phyloP scores from a whole-genome alignment of 2,329 filamentous ascomycete genomes.

The Thelonectria blattea region DNA sequence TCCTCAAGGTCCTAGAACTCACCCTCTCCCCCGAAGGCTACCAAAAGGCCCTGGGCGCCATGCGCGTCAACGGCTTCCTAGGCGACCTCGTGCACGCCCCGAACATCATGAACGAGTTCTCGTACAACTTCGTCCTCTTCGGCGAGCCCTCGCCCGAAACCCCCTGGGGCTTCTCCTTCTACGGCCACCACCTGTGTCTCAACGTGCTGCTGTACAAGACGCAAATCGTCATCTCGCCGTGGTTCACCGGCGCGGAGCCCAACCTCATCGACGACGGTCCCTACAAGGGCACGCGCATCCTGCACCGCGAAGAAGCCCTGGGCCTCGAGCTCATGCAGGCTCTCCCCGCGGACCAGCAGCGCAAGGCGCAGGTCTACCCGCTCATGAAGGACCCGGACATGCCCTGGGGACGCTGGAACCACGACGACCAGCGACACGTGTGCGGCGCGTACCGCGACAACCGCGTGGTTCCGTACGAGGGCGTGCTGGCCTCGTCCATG shows the following conservation, averaged over 20 bases:
- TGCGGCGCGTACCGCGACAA: constrained; percentile 83
- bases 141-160: constrained; percentile 61
- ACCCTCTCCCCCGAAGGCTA: constrained; percentile 75
- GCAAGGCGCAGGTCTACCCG: constrained; percentile 62
- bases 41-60: constrained; percentile 70
- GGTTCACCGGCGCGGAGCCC: constrained; percentile 82
- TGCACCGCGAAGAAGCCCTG: constrained; percentile 67
- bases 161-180: constrained; percentile 77
- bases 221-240: constrained; percentile 74
- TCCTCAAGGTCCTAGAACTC: constrained; percentile 61
- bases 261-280: constrained; percentile 73
- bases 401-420: constrained; percentile 76
- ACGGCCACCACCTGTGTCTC: constrained; percentile 80
- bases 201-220: constrained; percentile 69
- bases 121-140: constrained; percentile 78
- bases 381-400: constrained; percentile 68
- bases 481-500: constrained; percentile 61
- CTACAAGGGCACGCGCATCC: constrained; percentile 67
- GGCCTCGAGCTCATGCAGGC: constrained; percentile 75
- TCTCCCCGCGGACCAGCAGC: constrained; percentile 53
- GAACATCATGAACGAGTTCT: constrained; percentile 73
- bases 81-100: constrained; percentile 69
- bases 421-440: constrained; percentile 78
- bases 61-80: constrained; percentile 78
- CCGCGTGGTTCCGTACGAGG: constrained; percentile 76